Conservation (phyloP, 108 stramenopile genomes). For the Conticribra guillardii region DNA sequence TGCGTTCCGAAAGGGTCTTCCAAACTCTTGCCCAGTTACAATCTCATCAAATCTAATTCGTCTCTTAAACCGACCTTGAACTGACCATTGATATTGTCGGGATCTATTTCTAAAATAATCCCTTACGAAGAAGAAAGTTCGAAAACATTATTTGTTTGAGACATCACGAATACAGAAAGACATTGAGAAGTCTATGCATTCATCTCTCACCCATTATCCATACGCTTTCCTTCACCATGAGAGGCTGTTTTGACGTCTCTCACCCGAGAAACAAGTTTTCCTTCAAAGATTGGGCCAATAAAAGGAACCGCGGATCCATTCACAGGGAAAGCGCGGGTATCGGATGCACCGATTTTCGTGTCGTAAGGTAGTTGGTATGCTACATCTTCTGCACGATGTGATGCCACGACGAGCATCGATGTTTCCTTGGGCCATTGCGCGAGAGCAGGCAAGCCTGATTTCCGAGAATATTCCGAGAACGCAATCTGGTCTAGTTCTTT, state of each 20-base stretch:
- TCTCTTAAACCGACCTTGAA: constrained; percentile 46
- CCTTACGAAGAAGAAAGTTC: background rate
- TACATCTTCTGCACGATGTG: constrained; percentile 15
- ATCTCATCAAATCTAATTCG: constrained; percentile 46
- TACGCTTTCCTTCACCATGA: constrained; percentile 9
- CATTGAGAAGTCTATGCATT: background rate
- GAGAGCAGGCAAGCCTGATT: constrained; percentile 35
- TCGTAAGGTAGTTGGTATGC: constrained; percentile 8
- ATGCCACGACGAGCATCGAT: constrained; percentile 18
- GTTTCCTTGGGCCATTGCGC: constrained; percentile 30
- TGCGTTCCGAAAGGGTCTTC: constrained; percentile 44
- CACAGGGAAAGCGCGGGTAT: constrained; percentile 21
- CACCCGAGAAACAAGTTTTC: constrained; percentile 36
- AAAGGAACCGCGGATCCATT: constrained; percentile 31
- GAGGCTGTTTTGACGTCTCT: constrained; percentile 26
- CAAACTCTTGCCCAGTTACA: constrained; percentile 58
- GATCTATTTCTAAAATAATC: constrained; percentile 47
- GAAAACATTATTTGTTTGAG: background rate
- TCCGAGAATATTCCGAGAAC: constrained; percentile 26
- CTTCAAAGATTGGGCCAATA: constrained; percentile 33
- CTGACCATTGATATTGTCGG: constrained; percentile 46
- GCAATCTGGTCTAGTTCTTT: constrained; percentile 15
- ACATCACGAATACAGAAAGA: background rate
- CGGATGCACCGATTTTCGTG: background rate
- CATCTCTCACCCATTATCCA: constrained; percentile 6